phyloP scores from a whole-genome alignment of 352 stramenopile genomes.

The Phytophthora aleatoria region DNA sequence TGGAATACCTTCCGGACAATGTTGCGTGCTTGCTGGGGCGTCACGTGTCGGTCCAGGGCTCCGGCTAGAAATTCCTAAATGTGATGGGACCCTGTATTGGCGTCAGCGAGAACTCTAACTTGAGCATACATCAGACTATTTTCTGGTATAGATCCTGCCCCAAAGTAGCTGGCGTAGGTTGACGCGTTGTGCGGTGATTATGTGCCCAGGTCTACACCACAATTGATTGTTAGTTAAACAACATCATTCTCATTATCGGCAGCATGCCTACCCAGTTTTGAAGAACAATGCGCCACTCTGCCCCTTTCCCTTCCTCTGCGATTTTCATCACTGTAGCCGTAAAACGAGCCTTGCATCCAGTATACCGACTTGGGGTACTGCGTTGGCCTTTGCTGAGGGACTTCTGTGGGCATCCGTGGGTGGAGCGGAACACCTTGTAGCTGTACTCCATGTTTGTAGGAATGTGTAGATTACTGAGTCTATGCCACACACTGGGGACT shows the following conservation, averaged over 20 bases:
- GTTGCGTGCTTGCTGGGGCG: no score
- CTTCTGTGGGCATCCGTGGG: no score
- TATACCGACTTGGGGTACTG: not conserved
- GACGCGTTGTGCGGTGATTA: not conserved
- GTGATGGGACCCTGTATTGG: not conserved
- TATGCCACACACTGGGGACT: no score
- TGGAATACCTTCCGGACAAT: no score
- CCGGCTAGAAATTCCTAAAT: not conserved
- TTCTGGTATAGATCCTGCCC: not conserved
- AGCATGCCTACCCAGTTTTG: no score
- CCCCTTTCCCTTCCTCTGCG: no score
- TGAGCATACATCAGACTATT: not conserved
- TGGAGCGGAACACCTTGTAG: no score
- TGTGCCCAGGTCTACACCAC: not conserved
- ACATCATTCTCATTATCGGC: no score
- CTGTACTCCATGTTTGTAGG: no score
- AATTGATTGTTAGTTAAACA: no score
- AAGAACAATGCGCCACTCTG: no score
- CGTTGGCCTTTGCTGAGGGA: not conserved
- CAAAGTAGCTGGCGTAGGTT: not conserved
- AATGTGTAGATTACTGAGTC: no score
- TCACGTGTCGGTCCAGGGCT: not conserved
- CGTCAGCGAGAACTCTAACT: not conserved
- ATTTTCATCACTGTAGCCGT: not conserved
- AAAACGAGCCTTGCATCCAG: not conserved